These are phyloP conservation scores for Globisporangium nodosum DNA, from an alignment of 352 stramenopile species.

Conservation along the genomic window DNA sequence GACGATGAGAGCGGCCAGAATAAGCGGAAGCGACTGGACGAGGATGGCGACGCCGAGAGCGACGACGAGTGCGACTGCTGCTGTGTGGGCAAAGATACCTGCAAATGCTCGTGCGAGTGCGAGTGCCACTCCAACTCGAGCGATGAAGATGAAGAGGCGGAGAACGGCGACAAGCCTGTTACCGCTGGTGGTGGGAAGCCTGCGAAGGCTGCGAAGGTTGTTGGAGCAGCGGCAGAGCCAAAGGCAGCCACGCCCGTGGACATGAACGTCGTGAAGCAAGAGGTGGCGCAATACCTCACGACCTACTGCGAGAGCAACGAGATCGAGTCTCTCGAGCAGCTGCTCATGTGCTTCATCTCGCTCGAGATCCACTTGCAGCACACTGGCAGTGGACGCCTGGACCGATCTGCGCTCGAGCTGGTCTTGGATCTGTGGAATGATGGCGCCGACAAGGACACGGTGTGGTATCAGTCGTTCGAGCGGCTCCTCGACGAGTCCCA, in stretches of 20 bases:
- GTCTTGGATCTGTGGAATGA: conserved; percentile 14
- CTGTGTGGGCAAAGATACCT: conserved; percentile 53
- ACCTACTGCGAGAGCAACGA: conserved; percentile 15
- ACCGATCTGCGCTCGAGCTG: conserved; percentile 10
- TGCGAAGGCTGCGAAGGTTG: conserved; percentile 3
- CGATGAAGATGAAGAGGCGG: conserved; percentile 25
- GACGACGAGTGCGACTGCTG: conserved; percentile 74
- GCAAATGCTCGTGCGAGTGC: conserved; percentile 52
- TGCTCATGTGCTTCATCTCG: conserved; percentile 32
- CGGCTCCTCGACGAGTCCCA: not conserved
- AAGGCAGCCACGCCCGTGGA: not conserved
- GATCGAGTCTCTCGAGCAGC: conserved; percentile 21
- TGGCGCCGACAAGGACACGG: not conserved
- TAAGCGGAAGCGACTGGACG: conserved; percentile 12
- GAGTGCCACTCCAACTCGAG: conserved; percentile 66
- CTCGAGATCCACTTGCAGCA: conserved; percentile 23
- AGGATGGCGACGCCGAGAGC: conserved; percentile 39
- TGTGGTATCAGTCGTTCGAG: conserved; percentile 8
- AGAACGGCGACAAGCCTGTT: not conserved
- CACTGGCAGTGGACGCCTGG: not conserved
- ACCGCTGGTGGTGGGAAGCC: not conserved
- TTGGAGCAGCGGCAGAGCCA: not conserved
- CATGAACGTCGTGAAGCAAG: conserved; percentile 23
- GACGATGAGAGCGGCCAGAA: conserved; percentile 31
- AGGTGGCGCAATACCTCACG: conserved; percentile 24